phyloP scores from a whole-genome alignment of 768 basidiomycete genomes.

The Rhodotorula kratochvilovae region DNA sequence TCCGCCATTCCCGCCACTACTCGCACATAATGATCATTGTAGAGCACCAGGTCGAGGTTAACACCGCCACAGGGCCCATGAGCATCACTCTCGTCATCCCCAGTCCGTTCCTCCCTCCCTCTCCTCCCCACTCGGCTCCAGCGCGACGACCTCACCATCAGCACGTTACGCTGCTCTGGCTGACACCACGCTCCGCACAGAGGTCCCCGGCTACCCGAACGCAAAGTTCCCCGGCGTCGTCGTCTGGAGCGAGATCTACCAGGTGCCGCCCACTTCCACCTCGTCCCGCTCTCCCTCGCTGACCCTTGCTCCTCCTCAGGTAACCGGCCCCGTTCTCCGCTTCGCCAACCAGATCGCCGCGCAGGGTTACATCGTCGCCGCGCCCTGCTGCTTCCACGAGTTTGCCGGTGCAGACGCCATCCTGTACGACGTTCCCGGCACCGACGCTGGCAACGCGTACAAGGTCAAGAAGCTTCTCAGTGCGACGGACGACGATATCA shows the following conservation, averaged over 20 bases:
- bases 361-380: conserved; percentile 47
- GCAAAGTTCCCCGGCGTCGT: conserved; percentile 49
- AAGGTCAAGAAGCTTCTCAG: conserved; percentile 83
- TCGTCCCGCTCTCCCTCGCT: background rate
- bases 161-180: too few relatives aligned
- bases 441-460: conserved; percentile 85
- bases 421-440: conserved; percentile 78
- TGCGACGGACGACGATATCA: conserved; percentile 88
- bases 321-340: conserved; percentile 35
- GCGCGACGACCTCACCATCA: too few relatives aligned
- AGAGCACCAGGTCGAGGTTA: conserved; percentile 46
- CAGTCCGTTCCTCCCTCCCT: background rate
- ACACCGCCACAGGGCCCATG: conserved; percentile 47
- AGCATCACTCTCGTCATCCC: conserved; percentile 49
- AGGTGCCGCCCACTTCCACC: background rate
- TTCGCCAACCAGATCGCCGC: conserved; percentile 47
- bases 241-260: conserved; percentile 40
- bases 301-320: background rate
- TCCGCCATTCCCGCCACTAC: background rate
- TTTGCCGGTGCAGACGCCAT: conserved; percentile 84
- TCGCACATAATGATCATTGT: conserved; percentile 47
- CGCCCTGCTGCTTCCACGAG: conserved; percentile 66
- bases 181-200: conserved; percentile 19
- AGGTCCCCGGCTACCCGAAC: conserved; percentile 49
- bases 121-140: background rate